A percentile compares a stretch with the other conserved stretches of the same genome.
Evolutionary conservation across 768 basidiomycete genomes (phyloP).

Genomic region (Cystofilobasidium ferigula): DNA sequence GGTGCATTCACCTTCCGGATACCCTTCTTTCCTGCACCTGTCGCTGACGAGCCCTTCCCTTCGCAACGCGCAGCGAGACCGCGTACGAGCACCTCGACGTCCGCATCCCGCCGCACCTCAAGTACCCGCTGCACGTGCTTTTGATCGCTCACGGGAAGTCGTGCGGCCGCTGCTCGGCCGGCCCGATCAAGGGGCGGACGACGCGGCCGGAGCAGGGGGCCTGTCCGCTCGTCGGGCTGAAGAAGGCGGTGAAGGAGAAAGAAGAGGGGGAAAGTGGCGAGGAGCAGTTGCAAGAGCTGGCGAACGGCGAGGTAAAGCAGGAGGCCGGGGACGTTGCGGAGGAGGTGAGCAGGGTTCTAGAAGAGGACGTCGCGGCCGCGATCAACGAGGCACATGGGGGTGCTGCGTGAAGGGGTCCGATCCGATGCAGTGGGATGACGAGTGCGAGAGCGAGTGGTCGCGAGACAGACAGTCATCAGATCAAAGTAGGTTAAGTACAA

Average conservation of each 20-base stretch:
- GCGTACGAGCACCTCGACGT: conserved; percentile 23
- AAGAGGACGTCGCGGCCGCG: no score
- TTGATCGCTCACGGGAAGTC: conserved; percentile 25
- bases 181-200: conserved; percentile 14
- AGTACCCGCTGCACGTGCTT: conserved; percentile 19
- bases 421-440: no score
- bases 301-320: not conserved
- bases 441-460: no score
- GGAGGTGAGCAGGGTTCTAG: no score
- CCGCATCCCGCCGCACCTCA: conserved; percentile 16
- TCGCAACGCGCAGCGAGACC: conserved; percentile 6
- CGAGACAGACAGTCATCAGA: no score
- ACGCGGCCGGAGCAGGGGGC: conserved; percentile 17
- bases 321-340: not conserved
- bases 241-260: not conserved
- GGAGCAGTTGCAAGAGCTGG: not conserved
- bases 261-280: not conserved
- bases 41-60: not conserved
- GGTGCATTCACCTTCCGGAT: not conserved
- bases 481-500: no score
- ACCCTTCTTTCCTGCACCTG: not conserved
- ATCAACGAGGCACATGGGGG: no score
- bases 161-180: conserved; percentile 18
- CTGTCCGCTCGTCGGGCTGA: conserved; percentile 18
- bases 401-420: no score